Percentiles rank a stretch among this genome's conserved stretches.
Evolutionary conservation across 2,329 filamentous ascomycete species (phyloP).

Genomic region (Neonectria magnoliae): DNA sequence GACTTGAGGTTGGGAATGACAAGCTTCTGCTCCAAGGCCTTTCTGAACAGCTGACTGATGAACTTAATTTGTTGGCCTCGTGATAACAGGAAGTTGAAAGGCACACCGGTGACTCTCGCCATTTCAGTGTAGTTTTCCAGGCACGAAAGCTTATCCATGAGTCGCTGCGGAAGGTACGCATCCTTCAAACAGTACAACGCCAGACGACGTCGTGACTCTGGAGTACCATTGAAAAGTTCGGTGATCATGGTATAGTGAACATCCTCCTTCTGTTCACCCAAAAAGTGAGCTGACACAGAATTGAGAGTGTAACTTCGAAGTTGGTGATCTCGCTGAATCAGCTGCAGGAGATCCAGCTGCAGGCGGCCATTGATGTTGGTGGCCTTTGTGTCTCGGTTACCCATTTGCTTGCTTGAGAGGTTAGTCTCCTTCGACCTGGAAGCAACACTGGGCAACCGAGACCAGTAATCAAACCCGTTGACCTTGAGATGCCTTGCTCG

Average conservation of each 20-base stretch:
- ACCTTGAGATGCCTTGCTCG: conserved; percentile 87
- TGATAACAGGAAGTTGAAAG: conserved; percentile 92
- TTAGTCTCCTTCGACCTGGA: conserved; percentile 82
- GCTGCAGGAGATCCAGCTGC: conserved; percentile 92
- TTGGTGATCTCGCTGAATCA: conserved; percentile 94
- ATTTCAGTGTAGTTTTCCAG: conserved; percentile 99
- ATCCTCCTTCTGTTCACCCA: conserved; percentile 98
- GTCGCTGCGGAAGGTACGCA: conserved; percentile 89
- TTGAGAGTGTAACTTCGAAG: conserved; percentile 97
- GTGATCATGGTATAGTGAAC: conserved; percentile 99
- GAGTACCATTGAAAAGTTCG: conserved; percentile 94
- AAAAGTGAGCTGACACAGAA: conserved; percentile 92
- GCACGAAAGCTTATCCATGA: conserved; percentile 98
- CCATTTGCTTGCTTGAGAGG: conserved; percentile 98
- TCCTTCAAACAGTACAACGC: conserved; percentile 98
- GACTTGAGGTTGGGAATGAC: conserved; percentile 88
- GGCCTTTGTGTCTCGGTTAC: conserved; percentile 90
- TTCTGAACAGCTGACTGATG: conserved; percentile 95
- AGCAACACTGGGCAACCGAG: conserved; percentile 75
- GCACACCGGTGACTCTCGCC: conserved; percentile 98
- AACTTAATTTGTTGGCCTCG: conserved; percentile 98
- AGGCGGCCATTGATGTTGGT: conserved; percentile 95
- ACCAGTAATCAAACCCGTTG: conserved; percentile 84
- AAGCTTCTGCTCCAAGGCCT: conserved; percentile 90
- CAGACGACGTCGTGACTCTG: conserved; percentile 88